phyloP scores from a whole-genome alignment of 208 protist genomes.

The Naegleria lovaniensis region DNA sequence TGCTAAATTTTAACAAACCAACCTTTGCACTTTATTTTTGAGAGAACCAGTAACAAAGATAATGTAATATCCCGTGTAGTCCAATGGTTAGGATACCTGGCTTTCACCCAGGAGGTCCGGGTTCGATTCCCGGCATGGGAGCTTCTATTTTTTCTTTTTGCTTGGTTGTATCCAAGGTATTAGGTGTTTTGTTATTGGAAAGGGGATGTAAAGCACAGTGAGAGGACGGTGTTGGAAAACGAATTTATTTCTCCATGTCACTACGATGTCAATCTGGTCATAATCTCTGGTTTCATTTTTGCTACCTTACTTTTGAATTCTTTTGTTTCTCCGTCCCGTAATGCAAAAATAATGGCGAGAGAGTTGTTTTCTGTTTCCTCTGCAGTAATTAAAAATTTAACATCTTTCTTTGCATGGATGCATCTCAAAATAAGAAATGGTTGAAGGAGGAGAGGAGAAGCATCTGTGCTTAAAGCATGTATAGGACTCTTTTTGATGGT shows the following conservation, averaged over 20 bases:
- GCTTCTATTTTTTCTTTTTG: too few relatives aligned
- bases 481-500: background rate
- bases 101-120: too few relatives aligned
- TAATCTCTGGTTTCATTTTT: background rate
- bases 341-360: background rate
- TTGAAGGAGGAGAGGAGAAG: background rate
- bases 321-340: conserved; percentile 15
- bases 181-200: too few relatives aligned
- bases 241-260: background rate
- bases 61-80: too few relatives aligned
- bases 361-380: background rate
- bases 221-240: background rate
- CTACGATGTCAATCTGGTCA: background rate
- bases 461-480: background rate
- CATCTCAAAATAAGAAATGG: background rate
- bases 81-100: too few relatives aligned
- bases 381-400: background rate
- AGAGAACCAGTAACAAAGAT: too few relatives aligned
- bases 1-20: too few relatives aligned
- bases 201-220: too few relatives aligned
- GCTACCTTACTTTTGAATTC: background rate
- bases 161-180: too few relatives aligned
- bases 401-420: background rate
- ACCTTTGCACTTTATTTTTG: too few relatives aligned
- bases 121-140: too few relatives aligned